These are phyloP conservation scores for Melanomma pulvis-pyrius DNA, from an alignment of 495 filamentous ascomycete genomes.

Conservation along the genomic window DNA sequence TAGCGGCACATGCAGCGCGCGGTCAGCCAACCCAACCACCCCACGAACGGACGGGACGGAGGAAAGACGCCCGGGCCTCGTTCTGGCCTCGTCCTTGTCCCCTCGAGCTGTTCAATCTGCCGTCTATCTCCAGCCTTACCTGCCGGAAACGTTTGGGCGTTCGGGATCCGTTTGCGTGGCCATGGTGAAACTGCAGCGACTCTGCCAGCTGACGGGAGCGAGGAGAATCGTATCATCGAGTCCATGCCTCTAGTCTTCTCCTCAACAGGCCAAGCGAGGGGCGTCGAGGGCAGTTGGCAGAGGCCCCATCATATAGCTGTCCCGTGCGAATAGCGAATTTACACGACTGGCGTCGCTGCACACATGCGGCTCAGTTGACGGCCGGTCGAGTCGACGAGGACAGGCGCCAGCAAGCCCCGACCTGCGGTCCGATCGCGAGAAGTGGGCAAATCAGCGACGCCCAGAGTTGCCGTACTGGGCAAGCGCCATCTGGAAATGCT, in stretches of 20 bases:
- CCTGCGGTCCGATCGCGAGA: slow-evolving; percentile 16
- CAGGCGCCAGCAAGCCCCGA: not conserved
- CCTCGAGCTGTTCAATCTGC: not conserved
- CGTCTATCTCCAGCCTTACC: slow-evolving; percentile 14
- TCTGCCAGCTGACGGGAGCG: not conserved
- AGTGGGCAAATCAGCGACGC: slow-evolving; percentile 17
- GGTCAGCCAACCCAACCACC: not conserved
- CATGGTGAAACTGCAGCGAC: slow-evolving; percentile 19
- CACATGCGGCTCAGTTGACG: slow-evolving; percentile 25
- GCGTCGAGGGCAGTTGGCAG: too few relatives aligned
- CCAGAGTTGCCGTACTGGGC: not conserved
- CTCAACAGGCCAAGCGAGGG: too few relatives aligned
- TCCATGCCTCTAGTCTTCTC: not conserved
- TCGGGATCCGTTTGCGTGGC: slow-evolving; percentile 1
- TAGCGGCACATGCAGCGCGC: not conserved
- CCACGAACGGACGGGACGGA: slow-evolving; percentile 18
- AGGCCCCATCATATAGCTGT: not conserved
- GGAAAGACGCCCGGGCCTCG: not conserved
- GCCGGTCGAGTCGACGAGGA: not conserved
- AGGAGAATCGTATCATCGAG: not conserved
- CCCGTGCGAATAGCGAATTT: slow-evolving; percentile 7
- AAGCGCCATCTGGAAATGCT: slow-evolving; percentile 11
- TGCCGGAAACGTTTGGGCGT: slow-evolving; percentile 20
- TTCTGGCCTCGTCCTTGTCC: slow-evolving; percentile 13
- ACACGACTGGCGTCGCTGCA: slow-evolving; percentile 21